phyloP scores from a whole-genome alignment of 306 rosid species.

The Castanospermum australe region DNA sequence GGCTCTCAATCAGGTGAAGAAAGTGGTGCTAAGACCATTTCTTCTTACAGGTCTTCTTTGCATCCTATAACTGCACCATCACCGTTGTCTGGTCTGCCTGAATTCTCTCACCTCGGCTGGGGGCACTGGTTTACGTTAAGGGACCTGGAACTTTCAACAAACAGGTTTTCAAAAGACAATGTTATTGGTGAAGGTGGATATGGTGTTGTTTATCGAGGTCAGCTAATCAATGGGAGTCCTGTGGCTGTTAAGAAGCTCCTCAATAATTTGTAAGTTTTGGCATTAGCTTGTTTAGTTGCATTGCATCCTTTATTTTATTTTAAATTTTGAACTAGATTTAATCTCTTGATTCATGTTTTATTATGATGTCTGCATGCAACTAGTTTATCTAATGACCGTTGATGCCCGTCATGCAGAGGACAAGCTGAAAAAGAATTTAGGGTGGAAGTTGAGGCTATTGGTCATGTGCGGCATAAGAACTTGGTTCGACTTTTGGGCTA shows the following conservation, averaged over 20 bases:
- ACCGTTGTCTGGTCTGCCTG: constrained; percentile 84
- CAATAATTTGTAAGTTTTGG: constrained; percentile 74
- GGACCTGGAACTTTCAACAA: constrained; percentile 90
- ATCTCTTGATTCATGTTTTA: background rate
- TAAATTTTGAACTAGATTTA: background rate
- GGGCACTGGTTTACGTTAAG: constrained; percentile 97
- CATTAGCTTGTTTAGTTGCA: constrained; percentile 3
- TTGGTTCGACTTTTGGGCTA: constrained; percentile 88
- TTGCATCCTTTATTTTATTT: background rate
- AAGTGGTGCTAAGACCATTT: constrained; percentile 41
- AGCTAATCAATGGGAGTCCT: constrained; percentile 73
- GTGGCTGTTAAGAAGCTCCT: constrained; percentile 94
- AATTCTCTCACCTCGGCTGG: constrained; percentile 95
- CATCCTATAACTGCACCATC: constrained; percentile 58
- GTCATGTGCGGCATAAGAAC: constrained; percentile 93
- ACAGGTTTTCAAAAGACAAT: constrained; percentile 74
- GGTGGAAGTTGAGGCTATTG: constrained; percentile 97
- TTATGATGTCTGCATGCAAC: constrained; percentile 23
- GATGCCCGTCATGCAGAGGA: constrained; percentile 55
- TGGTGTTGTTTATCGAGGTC: constrained; percentile 85
- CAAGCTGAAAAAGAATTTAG: constrained; percentile 95
- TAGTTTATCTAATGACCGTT: constrained; percentile 13
- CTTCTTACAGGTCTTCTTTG: constrained; percentile 47
- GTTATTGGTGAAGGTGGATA: constrained; percentile 96
- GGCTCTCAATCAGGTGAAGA: constrained; percentile 76